Base-by-base conservation (phyloP, 2,329 filamentous ascomycete species). In the Penicillium sp. region DNA sequence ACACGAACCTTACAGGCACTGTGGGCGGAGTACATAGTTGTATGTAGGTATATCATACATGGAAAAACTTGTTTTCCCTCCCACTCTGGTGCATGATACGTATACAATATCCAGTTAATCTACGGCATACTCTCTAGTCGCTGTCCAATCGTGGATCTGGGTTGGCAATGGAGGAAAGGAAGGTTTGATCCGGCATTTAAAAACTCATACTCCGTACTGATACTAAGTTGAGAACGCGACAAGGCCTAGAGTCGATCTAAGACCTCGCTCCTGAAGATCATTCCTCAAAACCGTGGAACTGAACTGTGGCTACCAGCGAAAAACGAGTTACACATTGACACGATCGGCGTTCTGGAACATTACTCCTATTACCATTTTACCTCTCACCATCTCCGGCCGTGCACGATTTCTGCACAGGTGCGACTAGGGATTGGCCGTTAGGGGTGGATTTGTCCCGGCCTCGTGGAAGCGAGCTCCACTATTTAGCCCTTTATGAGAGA, bases 381-480 rank as follows among this genome's bases (percentile, higher is more conserved):
- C 49, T 23, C 17, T 21, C n/a, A n/a, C 4, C 10, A 9, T 12
- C 25, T 52, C 21, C 27, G 57, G 15, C 61, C 60, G 61, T 66
- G 64, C 64, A 59, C 58, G 54, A 45, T 36, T 62, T 66, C 64
- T 67, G 59, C 62, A 65, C 47, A 49, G 39, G 43, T 23, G 51
- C 44, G 47, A 59, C 39, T 45, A 41, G 38, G 55, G 59, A 65
- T 67, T 66, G 65, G 63, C 60, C 62, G 59, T 61, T 65, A 38
- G 33, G 8, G 38, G 55, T 54, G 49, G 60, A 50, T 53, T 38
- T 35, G 23, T 58, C 54, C 63, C 65, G 59, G 49, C 62, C 64
- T 66, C 65, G 64, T 67, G 65, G 65, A 66, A 67, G 65, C 65
- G 65, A 67, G 53, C 36, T 59, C 64, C 64, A 66, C 65, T 50